These are phyloP conservation scores for Coccomyxa sp. DNA, from an alignment of 139 green algal species.

Conservation along the genomic window DNA sequence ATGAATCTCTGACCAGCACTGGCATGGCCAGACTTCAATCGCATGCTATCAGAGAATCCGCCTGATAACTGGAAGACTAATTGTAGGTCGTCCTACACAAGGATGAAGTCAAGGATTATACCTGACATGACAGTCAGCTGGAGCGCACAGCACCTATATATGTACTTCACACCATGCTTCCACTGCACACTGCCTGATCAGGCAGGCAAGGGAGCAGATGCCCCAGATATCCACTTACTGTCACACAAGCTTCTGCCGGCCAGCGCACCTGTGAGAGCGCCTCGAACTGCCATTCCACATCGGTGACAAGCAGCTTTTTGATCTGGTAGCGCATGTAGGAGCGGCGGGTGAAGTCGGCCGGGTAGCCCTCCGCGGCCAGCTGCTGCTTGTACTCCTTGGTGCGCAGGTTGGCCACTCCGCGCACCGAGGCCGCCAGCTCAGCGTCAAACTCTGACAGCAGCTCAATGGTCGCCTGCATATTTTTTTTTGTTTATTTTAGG, in stretches of 20 bases:
- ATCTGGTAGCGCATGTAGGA: constrained; percentile 29
- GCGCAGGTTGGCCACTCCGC: constrained; percentile 18
- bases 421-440: constrained; percentile 26
- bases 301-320: constrained; percentile 29
- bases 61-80: too few relatives aligned
- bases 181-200: neutral
- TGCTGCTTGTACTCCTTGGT: constrained; percentile 6
- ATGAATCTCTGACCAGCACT: too few relatives aligned
- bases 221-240: neutral
- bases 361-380: neutral
- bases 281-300: constrained; percentile 38
- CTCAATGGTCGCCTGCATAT: constrained; percentile 23
- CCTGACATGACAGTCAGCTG: neutral
- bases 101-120: neutral
- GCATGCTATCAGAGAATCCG: too few relatives aligned
- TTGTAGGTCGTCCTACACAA: too few relatives aligned
- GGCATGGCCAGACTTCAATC: too few relatives aligned
- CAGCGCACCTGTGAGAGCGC: neutral
- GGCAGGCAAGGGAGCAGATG: neutral
- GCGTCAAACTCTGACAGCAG: constrained; percentile 45
- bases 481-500: neutral
- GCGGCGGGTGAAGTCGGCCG: constrained; percentile 6
- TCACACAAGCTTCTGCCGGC: neutral
- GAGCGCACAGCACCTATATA: neutral
- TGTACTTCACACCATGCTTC: neutral